Evolutionary conservation across 805 yeast genomes (phyloP).

Genomic region (Candida sakaeoensis): DNA sequence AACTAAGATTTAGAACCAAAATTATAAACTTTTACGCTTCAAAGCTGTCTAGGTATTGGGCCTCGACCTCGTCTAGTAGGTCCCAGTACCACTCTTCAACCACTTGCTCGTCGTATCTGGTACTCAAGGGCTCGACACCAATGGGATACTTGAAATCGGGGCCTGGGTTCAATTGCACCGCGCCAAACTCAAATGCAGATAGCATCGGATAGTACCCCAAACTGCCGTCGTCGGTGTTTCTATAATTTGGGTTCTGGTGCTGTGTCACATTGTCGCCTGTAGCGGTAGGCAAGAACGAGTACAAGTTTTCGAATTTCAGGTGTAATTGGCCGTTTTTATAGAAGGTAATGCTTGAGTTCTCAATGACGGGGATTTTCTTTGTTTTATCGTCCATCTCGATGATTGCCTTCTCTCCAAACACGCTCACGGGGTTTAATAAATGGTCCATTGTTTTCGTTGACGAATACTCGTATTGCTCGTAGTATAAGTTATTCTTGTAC

Average conservation of each 20-base stretch:
- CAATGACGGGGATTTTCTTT: constrained; percentile 42
- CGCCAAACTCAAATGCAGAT: constrained; percentile 77
- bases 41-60: constrained; percentile 47
- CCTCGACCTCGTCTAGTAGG: constrained; percentile 78
- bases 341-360: constrained; percentile 59
- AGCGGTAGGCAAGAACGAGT: constrained; percentile 79
- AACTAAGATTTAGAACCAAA: too few relatives aligned
- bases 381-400: constrained; percentile 40
- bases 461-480: constrained; percentile 81
- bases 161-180: constrained; percentile 66
- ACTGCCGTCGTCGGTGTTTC: constrained; percentile 69
- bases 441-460: constrained; percentile 70
- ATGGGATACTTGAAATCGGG: constrained; percentile 54
- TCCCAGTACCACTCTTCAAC: constrained; percentile 85
- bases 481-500: constrained; percentile 71
- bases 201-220: constrained; percentile 91
- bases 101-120: constrained; percentile 62
- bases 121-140: constrained; percentile 49
- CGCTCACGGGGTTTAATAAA: constrained; percentile 65
- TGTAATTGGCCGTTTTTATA: constrained; percentile 71
- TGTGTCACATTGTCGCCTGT: constrained; percentile 36
- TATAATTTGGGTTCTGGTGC: constrained; percentile 34
- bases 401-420: constrained; percentile 65
- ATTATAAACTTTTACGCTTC: too few relatives aligned
- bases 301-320: constrained; percentile 64